Base-by-base conservation (phyloP, 768 basidiomycete genomes). In the Tubosaeta sp. region DNA sequence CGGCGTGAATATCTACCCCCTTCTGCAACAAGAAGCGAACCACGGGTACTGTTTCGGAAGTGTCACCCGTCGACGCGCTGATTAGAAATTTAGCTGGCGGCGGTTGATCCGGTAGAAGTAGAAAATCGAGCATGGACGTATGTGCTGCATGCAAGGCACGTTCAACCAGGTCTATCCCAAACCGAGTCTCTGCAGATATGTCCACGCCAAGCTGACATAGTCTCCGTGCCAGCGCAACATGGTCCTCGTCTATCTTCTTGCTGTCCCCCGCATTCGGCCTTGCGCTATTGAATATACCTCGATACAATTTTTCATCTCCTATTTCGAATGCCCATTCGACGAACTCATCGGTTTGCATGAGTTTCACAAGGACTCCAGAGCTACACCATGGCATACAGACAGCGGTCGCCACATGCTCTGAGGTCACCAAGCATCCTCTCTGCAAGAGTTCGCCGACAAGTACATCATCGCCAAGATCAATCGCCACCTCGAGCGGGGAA, bases 311-410 rank as follows among this genome's bases (percentile, higher is more conserved):
- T 39, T 52, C 41, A 3, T 47, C 46, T 14, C 24, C 30, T 1
- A 52, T 42, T 9, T 14, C 22, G 11, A 10, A 5, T 3, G 46
- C 41, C 51, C 51, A 52, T 13, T 52, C 22, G 24, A 18, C 21
- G 18, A 52, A 52, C 25, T 41, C 25, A 32, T 10, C 25, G 3
- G 46, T 47, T 16, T 52, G 40, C n/a, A 52, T 14, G 1, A 52
- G 39, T 3, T 29, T 46, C 14, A 27, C 31, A 11, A 52, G 34
- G 2, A 52, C 46, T 12, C 21, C 40, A 6, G 46, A 29, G 30
- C 18, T 52, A 9, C 51, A 52, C 51, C 46, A 47, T 1, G 51
- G 46, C 46, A 46, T 52, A 14, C 51, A 52, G 12, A 42, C 9
- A 8, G 46, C 45, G 4, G 32, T 41, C 18, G 45, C 5, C 18